These are phyloP conservation scores for Cajanus cajan DNA, from an alignment of 306 rosid species.

Conservation along the genomic window DNA sequence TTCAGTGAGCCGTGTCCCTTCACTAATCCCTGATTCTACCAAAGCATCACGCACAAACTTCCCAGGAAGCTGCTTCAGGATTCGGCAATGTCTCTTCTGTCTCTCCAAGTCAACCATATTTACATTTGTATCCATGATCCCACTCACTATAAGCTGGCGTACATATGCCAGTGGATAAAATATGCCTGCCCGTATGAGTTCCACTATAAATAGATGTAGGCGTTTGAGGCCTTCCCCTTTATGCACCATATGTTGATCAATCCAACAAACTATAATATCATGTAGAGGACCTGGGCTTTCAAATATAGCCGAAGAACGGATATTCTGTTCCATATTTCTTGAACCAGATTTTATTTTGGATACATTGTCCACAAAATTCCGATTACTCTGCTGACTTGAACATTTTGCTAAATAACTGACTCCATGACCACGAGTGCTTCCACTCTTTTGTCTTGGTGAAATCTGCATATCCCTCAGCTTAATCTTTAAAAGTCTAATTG, in stretches of 20 bases:
- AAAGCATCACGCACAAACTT: constrained; percentile 54
- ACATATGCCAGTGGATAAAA: constrained; percentile 85
- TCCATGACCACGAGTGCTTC: constrained; percentile 35
- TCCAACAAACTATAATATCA: constrained; percentile 92
- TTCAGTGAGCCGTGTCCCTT: constrained; percentile 61
- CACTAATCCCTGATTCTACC: constrained; percentile 63
- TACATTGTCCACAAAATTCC: constrained; percentile 35
- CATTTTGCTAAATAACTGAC: constrained; percentile 39
- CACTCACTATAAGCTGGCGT: constrained; percentile 90
- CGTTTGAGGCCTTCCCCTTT: constrained; percentile 75
- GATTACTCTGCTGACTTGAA: constrained; percentile 47
- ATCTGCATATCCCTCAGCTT: constrained; percentile 57
- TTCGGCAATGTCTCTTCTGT: constrained; percentile 64
- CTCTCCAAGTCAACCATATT: constrained; percentile 56
- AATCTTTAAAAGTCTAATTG: constrained; percentile 65
- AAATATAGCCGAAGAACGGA: constrained; percentile 43
- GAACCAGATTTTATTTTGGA: constrained; percentile 40
- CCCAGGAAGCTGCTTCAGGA: constrained; percentile 77
- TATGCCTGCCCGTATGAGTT: constrained; percentile 74
- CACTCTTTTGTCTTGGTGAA: constrained; percentile 45
- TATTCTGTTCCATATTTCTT: constrained; percentile 40
- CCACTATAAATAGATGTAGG: constrained; percentile 66
- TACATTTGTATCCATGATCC: constrained; percentile 72
- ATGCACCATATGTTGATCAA: constrained; percentile 85
- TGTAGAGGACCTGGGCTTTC: constrained; percentile 95